A percentile compares a stretch with the other conserved stretches of the same genome.
These are phyloP conservation scores for Saccharomyces hybrid DNA, from an alignment of 1,139 yeast species.

Conservation along the genomic window DNA sequence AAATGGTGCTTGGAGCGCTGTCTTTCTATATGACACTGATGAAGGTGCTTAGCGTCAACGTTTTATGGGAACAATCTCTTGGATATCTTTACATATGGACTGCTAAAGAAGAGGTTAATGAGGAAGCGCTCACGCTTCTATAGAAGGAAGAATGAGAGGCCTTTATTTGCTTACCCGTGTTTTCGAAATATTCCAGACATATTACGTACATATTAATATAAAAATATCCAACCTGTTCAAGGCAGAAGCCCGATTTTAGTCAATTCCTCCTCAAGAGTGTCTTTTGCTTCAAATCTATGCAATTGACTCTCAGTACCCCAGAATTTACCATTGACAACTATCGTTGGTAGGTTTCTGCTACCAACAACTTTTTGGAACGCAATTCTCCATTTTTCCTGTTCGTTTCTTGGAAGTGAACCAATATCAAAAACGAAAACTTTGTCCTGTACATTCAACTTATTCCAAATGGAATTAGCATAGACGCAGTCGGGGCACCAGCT, in stretches of 20 bases:
- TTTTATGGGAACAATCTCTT: background rate
- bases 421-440: conserved; percentile 52
- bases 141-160: background rate
- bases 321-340: conserved; percentile 54
- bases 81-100: conserved; percentile 25
- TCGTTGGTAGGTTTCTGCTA: conserved; percentile 64
- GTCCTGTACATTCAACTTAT: conserved; percentile 40
- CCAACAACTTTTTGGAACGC: conserved; percentile 57
- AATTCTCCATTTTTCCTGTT: conserved; percentile 48
- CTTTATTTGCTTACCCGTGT: background rate
- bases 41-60: background rate
- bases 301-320: conserved; percentile 54
- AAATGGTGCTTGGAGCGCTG: background rate
- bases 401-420: conserved; percentile 44
- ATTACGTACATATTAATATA: background rate
- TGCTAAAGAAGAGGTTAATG: conserved; percentile 9
- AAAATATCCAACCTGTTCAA: background rate
- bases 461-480: conserved; percentile 50
- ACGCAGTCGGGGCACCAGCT: conserved; percentile 77
- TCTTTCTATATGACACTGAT: background rate
- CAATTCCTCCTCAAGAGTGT: conserved; percentile 38
- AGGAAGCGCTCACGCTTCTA: background rate
- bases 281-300: conserved; percentile 39
- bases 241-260: conserved; percentile 35
- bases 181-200: background rate